Evolutionary conservation across 805 yeast genomes (phyloP).

Genomic region (Torulaspora maleeae): DNA sequence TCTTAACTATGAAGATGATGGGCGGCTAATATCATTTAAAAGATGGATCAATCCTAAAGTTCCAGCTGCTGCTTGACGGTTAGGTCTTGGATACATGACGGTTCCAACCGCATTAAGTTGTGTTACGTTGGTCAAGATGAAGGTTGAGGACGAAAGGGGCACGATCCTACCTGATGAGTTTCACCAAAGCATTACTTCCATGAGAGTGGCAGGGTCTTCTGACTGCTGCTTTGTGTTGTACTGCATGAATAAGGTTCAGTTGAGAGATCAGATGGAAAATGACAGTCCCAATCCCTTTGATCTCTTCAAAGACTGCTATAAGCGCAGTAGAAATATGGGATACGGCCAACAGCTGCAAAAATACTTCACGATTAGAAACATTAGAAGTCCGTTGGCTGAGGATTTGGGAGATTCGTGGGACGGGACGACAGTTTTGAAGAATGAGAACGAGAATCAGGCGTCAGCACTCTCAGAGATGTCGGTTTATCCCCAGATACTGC

Average conservation of each 20-base stretch:
- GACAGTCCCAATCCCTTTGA: conserved; percentile 7
- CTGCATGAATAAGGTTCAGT: conserved; percentile 6
- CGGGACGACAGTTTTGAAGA: conserved; percentile 7
- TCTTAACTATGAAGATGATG: background rate
- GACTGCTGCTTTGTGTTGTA: conserved; percentile 16
- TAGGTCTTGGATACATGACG: background rate
- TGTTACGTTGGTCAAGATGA: background rate
- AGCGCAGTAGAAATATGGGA: conserved; percentile 3
- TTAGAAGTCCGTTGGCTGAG: conserved; percentile 5
- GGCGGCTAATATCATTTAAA: conserved; percentile 1
- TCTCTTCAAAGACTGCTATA: conserved; percentile 14
- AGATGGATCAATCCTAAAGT: background rate
- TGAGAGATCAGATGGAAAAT: conserved; percentile 1
- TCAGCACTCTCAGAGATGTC: conserved; percentile 5
- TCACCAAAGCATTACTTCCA: conserved; percentile 8
- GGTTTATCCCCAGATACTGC: conserved; percentile 13
- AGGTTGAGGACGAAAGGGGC: background rate
- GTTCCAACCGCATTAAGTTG: background rate
- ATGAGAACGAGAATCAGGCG: background rate
- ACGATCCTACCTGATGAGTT: conserved; percentile 17
- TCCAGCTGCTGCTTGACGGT: background rate
- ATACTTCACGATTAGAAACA: conserved; percentile 5
- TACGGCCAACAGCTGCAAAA: conserved; percentile 4
- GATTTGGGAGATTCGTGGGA: conserved; percentile 11
- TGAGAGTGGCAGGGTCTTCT: conserved; percentile 8